Conservation (phyloP, 768 basidiomycete genomes). For the Tylopilus subfusipes region DNA sequence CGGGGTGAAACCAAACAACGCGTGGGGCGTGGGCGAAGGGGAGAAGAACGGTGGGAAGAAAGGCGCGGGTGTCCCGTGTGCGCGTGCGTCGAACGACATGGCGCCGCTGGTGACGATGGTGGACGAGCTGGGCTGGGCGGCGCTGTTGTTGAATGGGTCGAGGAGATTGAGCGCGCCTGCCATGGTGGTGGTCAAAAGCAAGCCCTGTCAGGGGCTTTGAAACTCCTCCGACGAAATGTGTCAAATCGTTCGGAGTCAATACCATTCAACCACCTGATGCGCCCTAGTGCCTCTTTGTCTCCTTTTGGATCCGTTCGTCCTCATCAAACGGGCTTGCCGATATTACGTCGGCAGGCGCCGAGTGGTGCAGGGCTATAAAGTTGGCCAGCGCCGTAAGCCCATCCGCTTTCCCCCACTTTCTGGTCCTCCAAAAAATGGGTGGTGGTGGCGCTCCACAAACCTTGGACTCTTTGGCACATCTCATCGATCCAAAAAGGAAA, state of each 20-base stretch:
- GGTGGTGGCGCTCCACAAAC: constrained; percentile 33
- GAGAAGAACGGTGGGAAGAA: constrained; percentile 3
- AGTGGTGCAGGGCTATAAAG: neutral
- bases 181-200: constrained; percentile 37
- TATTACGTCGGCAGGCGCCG: too few species aligned
- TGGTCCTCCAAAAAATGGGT: constrained; percentile 37
- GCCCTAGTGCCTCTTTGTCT: too few species aligned
- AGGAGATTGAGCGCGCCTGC: constrained; percentile 59
- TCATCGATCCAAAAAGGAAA: constrained; percentile 61
- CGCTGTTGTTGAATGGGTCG: constrained; percentile 36
- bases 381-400: neutral
- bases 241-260: neutral
- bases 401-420: neutral
- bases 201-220: constrained; percentile 4
- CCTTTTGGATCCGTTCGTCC: too few species aligned
- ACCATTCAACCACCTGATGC: too few species aligned
- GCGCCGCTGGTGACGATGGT: constrained; percentile 47
- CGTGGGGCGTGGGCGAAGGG: neutral
- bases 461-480: constrained; percentile 48
- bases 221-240: too few species aligned
- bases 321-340: too few species aligned
- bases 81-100: constrained; percentile 58
- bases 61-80: constrained; percentile 42
- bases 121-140: constrained; percentile 21
- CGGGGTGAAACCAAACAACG: constrained; percentile 6